A percentile compares a stretch with the other conserved stretches of the same genome.
Evolutionary conservation across 495 filamentous ascomycete genomes (phyloP).

Genomic region (Podospora tetraspora): DNA sequence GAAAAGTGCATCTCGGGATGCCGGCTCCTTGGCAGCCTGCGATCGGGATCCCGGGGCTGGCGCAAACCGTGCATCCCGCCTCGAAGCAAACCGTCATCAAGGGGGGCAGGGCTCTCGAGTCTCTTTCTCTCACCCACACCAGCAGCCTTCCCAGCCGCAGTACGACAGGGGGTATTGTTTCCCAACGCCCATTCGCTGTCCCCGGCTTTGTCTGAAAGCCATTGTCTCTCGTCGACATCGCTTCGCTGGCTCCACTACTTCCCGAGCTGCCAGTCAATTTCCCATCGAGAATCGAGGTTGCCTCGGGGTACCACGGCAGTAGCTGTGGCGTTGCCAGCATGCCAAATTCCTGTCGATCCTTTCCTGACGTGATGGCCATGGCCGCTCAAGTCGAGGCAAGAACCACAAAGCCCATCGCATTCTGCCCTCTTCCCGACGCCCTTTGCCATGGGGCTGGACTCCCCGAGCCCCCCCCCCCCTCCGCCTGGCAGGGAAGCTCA

Average conservation of each 20-base stretch:
- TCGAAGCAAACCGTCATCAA: not conserved
- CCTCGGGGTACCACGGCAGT: slow-evolving; percentile 17
- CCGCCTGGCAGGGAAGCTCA: slow-evolving; percentile 2
- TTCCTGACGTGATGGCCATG: slow-evolving; percentile 2
- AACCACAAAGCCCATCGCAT: not conserved
- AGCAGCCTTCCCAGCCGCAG: slow-evolving; percentile 7
- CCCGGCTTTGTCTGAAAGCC: slow-evolving; percentile 5
- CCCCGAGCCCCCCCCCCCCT: not conserved
- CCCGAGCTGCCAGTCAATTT: not conserved
- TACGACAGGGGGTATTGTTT: not conserved
- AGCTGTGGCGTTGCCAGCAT: slow-evolving; percentile 15
- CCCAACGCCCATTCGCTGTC: not conserved
- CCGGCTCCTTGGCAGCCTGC: not conserved
- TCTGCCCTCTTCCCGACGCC: not conserved
- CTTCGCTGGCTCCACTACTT: not conserved
- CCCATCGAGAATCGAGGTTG: not conserved
- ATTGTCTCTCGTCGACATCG: slow-evolving; percentile 9
- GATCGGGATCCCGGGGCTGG: not conserved
- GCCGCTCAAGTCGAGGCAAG: not conserved
- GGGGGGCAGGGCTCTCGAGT: not conserved
- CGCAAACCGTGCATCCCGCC: not conserved
- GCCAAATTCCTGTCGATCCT: slow-evolving; percentile 5
- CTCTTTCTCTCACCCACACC: not conserved
- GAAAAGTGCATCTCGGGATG: not conserved
- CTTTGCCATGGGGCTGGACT: not conserved